Conservation (phyloP, 805 yeast genomes). For the Kuraishia cidri region DNA sequence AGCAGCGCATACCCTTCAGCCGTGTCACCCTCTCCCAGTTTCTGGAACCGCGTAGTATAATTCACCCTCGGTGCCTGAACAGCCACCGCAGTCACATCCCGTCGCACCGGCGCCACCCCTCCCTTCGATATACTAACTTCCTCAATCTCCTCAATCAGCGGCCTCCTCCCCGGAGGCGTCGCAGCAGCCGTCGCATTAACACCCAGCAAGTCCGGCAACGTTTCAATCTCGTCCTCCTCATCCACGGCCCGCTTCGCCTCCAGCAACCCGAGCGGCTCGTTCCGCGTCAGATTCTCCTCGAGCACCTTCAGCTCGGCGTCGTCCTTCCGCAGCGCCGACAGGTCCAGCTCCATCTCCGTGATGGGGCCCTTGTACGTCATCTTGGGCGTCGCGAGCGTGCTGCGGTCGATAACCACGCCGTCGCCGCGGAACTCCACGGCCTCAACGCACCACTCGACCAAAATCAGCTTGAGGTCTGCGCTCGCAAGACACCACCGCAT, state of each 20-base stretch:
- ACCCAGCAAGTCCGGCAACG: conserved; percentile 5
- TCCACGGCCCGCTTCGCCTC: conserved; percentile 24
- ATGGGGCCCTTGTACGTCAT: conserved; percentile 61
- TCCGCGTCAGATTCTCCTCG: conserved; percentile 22
- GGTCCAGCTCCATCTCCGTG: conserved; percentile 32
- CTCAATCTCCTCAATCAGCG: conserved; percentile 48
- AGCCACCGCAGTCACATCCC: too few relatives aligned
- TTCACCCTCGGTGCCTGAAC: conserved; percentile 10
- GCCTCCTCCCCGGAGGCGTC: conserved; percentile 22
- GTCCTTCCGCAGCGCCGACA: conserved; percentile 26
- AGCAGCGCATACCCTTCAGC: conserved; percentile 8
- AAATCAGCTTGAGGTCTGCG: conserved; percentile 48
- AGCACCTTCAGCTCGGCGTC: conserved; percentile 20
- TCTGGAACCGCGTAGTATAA: conserved; percentile 9
- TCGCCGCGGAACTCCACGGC: conserved; percentile 37
- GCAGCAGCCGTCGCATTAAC: conserved; percentile 2
- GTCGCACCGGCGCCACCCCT: neutral
- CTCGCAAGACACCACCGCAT: conserved; percentile 54
- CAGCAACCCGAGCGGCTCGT: conserved; percentile 32
- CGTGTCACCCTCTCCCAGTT: conserved; percentile 15
- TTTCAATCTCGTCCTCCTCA: conserved; percentile 10
- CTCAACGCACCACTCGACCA: conserved; percentile 81
- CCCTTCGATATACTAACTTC: conserved; percentile 12
- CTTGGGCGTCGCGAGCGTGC: conserved; percentile 54
- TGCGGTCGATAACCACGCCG: conserved; percentile 46